Evolutionary conservation across 208 protist species (phyloP), one percentile per base, ranked within the genome.

Genomic region (Wallacemonas rigidus): DNA sequence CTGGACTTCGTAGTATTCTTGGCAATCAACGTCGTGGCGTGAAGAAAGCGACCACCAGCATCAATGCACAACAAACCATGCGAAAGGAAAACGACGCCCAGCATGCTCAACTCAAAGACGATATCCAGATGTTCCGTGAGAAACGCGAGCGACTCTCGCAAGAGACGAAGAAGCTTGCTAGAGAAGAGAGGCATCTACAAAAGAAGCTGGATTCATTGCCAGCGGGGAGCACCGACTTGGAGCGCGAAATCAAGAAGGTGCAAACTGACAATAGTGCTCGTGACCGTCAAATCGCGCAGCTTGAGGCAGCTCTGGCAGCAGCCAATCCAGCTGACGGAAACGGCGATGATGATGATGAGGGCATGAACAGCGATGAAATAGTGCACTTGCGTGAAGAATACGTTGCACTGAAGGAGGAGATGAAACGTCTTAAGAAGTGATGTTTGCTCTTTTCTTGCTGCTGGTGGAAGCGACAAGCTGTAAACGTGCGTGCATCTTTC

Each of bases 1-100:
- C 85, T 7, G 79, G 89, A 48, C 77, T 96, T n/a, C 80, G 79
- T 2, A 92, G 89, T 64, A 83, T 96, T 70, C 77, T 91, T n/a
- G 84, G 71, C 9, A 90, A 96, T 70, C 92, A 96, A 67, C 71
- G 75, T 61, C 79, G 77, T 51, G 88, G 91, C 15, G 89, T 96
- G 35, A 71, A 75, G 12, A 81, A 88, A 41, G 89, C 81, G 55
- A 89, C 88, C 5, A 75, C 76, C 43, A 69, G 74, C 40, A 71
- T 84, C 26, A 82, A 84, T 58, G 69, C 74, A 26, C 85, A 88
- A 44, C 76, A 87, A 57, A 77, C 85, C 48, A 54, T 93, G 67
- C 85, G 85, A n/a, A 71, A 76, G 8, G 76, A 81, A 57, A 92
- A 90, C 72, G 81, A 91, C 43, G 84, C 90, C 67, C 73, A 88